Evolutionary conservation across 805 yeast species (phyloP), one percentile per base, ranked within the genome.

Genomic region (Saccharomycopsis selenospora): DNA sequence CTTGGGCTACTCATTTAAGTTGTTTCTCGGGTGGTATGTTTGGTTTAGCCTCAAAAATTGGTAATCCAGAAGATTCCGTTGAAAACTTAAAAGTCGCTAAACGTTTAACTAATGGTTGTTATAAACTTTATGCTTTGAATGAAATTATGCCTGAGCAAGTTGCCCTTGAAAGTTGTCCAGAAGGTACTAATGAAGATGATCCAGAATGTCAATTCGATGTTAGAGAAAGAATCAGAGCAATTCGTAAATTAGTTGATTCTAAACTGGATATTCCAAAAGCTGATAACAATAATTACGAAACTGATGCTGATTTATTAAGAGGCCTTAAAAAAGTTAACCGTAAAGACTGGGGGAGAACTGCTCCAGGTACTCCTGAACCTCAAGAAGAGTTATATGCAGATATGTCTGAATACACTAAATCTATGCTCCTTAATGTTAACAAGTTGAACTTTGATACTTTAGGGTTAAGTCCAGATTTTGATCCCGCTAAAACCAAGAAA

Each of bases 1-100:
- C 45, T 41, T 30, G 36, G 29, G 36, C 72, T 68, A 63, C 71
- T 26, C 77, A 74, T 50, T 61, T 74, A 42, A 58, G 72, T 3
- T 78, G 83, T 55, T 73, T 71, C 46, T 61, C 74, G 3, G 80
- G 80, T n/a, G 76, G 79, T 2, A 74, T 73, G 69, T 63, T 71
- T 55, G 74, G 75, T 0, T 57, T 76, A 23, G 77, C 76, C 1
- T 66, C 76, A 5, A 68, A 62, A 40, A 47, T 73, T 1, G 49
- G 55, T 30, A 55, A 65, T 8, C 65, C 67, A 5, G 54, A 59
- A 2, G 58, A 56, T 20, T 7, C 38, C 5, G 38, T 20, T 5
- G 38, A 33, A 14, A 73, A 71, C 49, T 51, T 70, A 43, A 62
- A 61, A 11, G 50, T 64, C 13, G 81, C 76, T 3, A 61, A 59